Conservation (phyloP, 2,329 filamentous ascomycete species). For the Ophiocordyceps camponoti-saundersi region DNA sequence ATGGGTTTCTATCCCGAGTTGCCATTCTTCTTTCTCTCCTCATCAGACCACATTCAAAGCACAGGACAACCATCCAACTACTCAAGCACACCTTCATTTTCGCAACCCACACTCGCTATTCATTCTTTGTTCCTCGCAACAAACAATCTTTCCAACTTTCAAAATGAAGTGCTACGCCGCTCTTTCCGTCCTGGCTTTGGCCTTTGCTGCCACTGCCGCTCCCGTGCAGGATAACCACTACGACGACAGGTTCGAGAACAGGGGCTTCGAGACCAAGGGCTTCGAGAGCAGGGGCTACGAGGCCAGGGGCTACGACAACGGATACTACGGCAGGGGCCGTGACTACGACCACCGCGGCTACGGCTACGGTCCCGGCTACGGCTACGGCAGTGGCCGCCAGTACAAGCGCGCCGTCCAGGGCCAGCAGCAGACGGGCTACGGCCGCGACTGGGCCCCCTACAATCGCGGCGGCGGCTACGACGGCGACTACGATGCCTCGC, state of each 20-base stretch:
- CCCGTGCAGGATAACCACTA: not conserved
- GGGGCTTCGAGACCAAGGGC: not conserved
- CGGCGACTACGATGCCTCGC: not conserved
- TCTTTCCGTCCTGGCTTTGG: constrained; percentile 1
- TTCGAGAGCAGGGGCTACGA: not conserved
- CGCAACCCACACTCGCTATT: not conserved
- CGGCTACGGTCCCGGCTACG: not conserved
- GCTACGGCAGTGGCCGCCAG: not conserved
- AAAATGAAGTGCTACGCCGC: constrained; percentile 1
- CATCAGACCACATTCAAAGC: not conserved
- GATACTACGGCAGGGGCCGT: no score
- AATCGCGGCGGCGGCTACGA: not conserved
- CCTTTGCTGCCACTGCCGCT: not conserved
- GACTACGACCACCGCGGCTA: not conserved
- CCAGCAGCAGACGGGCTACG: no score
- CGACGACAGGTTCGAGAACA: not conserved
- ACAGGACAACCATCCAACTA: not conserved
- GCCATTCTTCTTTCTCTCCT: not conserved
- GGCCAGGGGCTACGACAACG: not conserved
- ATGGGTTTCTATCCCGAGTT: no score
- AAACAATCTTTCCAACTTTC: not conserved
- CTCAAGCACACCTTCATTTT: not conserved
- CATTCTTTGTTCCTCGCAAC: not conserved
- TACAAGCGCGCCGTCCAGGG: not conserved
- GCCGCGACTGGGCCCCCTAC: not conserved